Conservation (phyloP, 805 yeast genomes). For the Candida ficus region DNA sequence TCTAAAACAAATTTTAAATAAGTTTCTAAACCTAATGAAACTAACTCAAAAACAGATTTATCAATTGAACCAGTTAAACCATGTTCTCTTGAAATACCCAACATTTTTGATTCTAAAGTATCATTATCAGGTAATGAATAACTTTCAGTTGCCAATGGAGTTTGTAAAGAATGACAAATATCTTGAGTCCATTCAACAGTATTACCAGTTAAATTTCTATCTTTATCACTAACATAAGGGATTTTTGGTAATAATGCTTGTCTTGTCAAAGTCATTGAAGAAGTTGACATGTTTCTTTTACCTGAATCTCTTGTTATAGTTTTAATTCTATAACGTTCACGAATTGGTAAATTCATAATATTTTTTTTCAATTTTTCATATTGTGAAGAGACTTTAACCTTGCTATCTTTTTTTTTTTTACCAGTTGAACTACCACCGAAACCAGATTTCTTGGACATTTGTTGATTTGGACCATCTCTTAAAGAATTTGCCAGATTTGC, state of each 20-base stretch:
- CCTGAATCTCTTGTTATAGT: slow-evolving; percentile 80
- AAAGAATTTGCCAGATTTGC: slow-evolving; percentile 82
- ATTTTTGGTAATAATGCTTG: slow-evolving; percentile 63
- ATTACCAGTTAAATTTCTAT: slow-evolving; percentile 28
- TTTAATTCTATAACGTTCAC: slow-evolving; percentile 82
- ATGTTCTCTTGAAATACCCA: slow-evolving; percentile 82
- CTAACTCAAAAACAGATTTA: slow-evolving; percentile 70
- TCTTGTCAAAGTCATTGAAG: slow-evolving; percentile 63
- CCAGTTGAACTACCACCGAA: slow-evolving; percentile 43
- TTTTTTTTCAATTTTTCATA: slow-evolving; percentile 80
- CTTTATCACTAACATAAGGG: slow-evolving; percentile 53
- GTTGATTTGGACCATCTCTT: slow-evolving; percentile 61
- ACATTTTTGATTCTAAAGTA: slow-evolving; percentile 58
- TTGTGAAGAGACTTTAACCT: slow-evolving; percentile 58
- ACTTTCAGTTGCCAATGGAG: slow-evolving; percentile 72
- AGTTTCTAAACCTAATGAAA: slow-evolving; percentile 75
- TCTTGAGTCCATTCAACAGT: slow-evolving; percentile 89
- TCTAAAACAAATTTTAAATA: slow-evolving; percentile 74
- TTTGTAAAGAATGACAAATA: slow-evolving; percentile 76
- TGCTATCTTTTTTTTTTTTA: slow-evolving; percentile 42
- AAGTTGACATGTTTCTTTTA: slow-evolving; percentile 66
- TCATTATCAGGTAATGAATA: slow-evolving; percentile 82
- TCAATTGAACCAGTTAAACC: slow-evolving; percentile 82
- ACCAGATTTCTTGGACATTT: slow-evolving; percentile 32
- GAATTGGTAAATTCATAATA: slow-evolving; percentile 76